These are phyloP conservation scores for Venturia nashicola DNA, from an alignment of 2,329 filamentous ascomycete genomes.

Conservation along the genomic window DNA sequence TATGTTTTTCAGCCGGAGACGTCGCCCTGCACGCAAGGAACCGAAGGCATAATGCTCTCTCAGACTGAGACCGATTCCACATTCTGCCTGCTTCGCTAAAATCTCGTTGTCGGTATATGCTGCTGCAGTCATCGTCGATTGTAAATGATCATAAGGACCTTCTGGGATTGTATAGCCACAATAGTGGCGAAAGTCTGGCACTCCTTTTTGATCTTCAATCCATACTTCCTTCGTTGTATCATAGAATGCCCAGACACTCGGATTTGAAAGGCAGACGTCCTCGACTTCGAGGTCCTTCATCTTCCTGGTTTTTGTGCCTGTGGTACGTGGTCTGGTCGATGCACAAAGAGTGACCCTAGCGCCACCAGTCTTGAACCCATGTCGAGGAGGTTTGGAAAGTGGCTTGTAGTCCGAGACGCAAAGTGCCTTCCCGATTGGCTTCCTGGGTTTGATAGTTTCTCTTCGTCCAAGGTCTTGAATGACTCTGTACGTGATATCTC, in stretches of 20 bases:
- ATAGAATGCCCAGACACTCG: not conserved
- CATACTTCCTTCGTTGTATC: not conserved
- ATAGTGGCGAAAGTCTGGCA: not conserved
- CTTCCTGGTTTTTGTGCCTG: too few species aligned
- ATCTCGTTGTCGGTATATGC: slow-evolving; percentile 22
- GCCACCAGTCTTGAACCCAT: too few species aligned
- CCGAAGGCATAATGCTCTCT: slow-evolving; percentile 45
- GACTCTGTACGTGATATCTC: too few species aligned
- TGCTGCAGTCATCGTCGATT: slow-evolving; percentile 24
- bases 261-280: not conserved
- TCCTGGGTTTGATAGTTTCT: too few species aligned
- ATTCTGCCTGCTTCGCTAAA: slow-evolving; percentile 36
- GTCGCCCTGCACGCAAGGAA: slow-evolving; percentile 31
- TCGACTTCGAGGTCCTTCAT: not conserved
- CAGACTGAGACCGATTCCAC: slow-evolving; percentile 32
- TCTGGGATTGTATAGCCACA: not conserved
- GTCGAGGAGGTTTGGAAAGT: too few species aligned
- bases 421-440: too few species aligned
- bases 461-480: too few species aligned
- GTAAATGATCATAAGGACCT: not conserved
- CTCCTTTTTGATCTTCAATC: not conserved
- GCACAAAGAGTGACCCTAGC: too few species aligned
- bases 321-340: too few species aligned
- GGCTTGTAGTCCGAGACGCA: too few species aligned
- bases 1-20: slow-evolving; percentile 36